Evolutionary conservation across 202 grass and related monocot genomes (phyloP), one percentile per base, ranked within the genome.

Genomic region (Elaeis oleifera): DNA sequence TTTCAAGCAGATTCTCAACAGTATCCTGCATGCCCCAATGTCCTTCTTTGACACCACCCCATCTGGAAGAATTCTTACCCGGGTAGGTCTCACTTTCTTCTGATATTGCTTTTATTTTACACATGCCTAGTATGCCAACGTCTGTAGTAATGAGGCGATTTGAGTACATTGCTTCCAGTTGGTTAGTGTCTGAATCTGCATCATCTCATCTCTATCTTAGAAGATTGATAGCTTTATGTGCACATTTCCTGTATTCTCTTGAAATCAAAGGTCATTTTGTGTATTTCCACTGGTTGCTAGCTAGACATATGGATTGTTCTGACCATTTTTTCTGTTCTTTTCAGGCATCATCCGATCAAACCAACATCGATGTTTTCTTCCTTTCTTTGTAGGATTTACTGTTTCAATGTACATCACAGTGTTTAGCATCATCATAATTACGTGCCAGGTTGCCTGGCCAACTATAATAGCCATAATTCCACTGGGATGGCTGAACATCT

Each of bases 1-100:
- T 97, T 97, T 92, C 77, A 82, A 62, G 76, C 80, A 97, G 74
- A 85, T 97, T 59, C 81, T 97, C 64, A 59, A 86, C 29, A 92
- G 88, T 76, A 97, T 97, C 68, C 73, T 97, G 18, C 94, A 92
- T 75, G 88, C 94, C 0, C 94, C 94, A 21, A 99, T 99, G 94
- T 84, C 94, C 5, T 99, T 97, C 70, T 97, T 99, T 51, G 94
- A 99, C 81, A 99, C 88, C 22, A 92, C 94, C 11, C 88, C 94
- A 15, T 99, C 94, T 50, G 94, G 94, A 63, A 92, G 94, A 73
- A 89, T 99, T 66, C 94, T 99, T 52, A 99, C 85, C 77, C 78
- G 94, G 94, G 90, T 95, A 77, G 51, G 18, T 56, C 28, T 31
- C 60, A 16, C 26, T 24, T 28, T 56, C 39, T n/a, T 28, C 16